phyloP scores from a whole-genome alignment of 164 flowering plant genomes.

The Berberis vulgaris region DNA sequence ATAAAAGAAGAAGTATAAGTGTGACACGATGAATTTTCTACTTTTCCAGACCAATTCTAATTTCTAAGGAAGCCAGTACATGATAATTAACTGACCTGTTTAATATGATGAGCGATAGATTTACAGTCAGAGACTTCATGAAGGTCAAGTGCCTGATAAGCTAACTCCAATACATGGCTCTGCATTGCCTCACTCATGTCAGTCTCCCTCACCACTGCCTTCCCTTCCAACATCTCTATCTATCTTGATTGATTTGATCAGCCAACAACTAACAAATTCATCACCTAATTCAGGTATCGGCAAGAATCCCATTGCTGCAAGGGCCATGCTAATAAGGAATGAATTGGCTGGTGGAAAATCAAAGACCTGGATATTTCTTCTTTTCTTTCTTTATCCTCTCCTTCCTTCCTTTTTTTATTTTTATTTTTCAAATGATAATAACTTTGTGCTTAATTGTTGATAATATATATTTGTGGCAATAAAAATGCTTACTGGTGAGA shows the following conservation, averaged over 20 bases:
- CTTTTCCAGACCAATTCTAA: no score
- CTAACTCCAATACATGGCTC: slow-evolving; percentile 29
- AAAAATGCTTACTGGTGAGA: no score
- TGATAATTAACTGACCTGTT: slow-evolving; percentile 19
- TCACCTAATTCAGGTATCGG: background rate
- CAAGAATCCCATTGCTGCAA: background rate
- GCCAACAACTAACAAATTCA: background rate
- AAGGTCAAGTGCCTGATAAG: slow-evolving; percentile 33
- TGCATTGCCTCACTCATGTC: slow-evolving; percentile 32
- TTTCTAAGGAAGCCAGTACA: no score
- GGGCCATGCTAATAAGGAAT: background rate
- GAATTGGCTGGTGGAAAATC: slow-evolving; percentile 10
- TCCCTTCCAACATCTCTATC: slow-evolving; percentile 27
- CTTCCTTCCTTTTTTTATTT: no score
- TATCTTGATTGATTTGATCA: background rate
- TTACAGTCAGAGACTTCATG: slow-evolving; percentile 31
- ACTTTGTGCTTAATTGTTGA: no score
- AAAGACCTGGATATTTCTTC: background rate
- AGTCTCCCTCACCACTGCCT: slow-evolving; percentile 29
- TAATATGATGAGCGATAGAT: slow-evolving; percentile 32
- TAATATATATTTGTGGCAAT: no score
- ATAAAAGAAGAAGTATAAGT: no score
- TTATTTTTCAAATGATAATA: no score
- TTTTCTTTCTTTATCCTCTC: no score
- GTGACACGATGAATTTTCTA: no score